phyloP scores from a whole-genome alignment of 768 basidiomycete species.

The Saitozyma podzolica region DNA sequence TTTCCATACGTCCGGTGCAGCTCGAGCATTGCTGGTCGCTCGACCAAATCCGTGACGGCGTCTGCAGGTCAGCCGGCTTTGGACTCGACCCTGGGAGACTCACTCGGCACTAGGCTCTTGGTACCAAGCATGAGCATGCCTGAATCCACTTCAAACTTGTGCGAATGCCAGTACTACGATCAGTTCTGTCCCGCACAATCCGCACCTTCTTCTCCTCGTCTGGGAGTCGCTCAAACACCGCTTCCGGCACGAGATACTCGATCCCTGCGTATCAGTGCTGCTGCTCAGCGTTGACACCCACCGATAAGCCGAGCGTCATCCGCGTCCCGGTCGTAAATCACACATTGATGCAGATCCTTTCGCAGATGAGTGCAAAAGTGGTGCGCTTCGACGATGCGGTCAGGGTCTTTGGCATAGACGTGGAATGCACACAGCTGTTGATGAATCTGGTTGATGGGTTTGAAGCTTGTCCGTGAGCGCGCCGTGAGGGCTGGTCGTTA shows the following conservation, averaged over 20 bases:
- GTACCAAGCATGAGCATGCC: conserved; percentile 45
- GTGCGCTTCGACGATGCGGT: conserved; percentile 56
- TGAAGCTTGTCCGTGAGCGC: conserved; percentile 39
- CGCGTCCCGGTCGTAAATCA: conserved; percentile 57
- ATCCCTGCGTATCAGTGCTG: conserved; percentile 48
- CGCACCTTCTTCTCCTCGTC: conserved; percentile 56
- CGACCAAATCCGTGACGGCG: conserved; percentile 36
- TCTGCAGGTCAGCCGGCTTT: conserved; percentile 17
- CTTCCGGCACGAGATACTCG: conserved; percentile 60
- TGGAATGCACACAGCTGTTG: conserved; percentile 48
- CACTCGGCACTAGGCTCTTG: conserved; percentile 43
- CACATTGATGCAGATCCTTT: conserved; percentile 56
- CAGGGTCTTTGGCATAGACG: conserved; percentile 38
- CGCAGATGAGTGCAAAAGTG: conserved; percentile 57
- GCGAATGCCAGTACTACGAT: conserved; percentile 59
- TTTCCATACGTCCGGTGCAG: conserved; percentile 60
- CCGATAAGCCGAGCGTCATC: conserved; percentile 58
- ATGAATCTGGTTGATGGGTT: conserved; percentile 44
- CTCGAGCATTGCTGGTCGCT: conserved; percentile 55
- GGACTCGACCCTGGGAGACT: conserved; percentile 5
- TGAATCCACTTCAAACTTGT: conserved; percentile 53
- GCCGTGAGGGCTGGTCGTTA: conserved; percentile 1
- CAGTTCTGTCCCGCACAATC: background rate
- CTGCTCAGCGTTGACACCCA: conserved; percentile 5
- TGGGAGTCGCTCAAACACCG: conserved; percentile 56